Percentiles rank a stretch among this genome's conserved stretches.
phyloP scores from a whole-genome alignment of 2,329 filamentous ascomycete species.

The Colletotrichum somersetense region DNA sequence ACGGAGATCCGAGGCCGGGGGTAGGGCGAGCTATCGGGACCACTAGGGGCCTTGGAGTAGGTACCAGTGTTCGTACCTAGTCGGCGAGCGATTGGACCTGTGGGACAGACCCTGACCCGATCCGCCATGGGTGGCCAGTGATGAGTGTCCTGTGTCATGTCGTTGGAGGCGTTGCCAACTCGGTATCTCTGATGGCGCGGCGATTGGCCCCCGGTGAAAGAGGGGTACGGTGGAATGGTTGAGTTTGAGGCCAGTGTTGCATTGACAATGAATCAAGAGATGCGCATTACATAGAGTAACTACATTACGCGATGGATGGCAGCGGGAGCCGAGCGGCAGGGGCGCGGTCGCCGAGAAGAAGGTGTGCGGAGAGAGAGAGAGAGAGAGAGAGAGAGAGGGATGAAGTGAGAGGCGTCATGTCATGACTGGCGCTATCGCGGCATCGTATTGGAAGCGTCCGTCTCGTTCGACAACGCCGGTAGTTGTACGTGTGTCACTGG shows the following conservation, averaged over 20 bases:
- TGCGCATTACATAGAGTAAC: not conserved
- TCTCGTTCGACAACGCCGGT: not conserved
- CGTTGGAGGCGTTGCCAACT: constrained; percentile 28
- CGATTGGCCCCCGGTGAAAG: constrained; percentile 28
- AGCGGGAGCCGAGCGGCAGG: not conserved
- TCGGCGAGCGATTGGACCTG: not conserved
- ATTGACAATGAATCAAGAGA: constrained; percentile 29
- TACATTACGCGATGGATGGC: not conserved
- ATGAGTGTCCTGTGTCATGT: constrained; percentile 33
- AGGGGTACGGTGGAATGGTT: constrained; percentile 26
- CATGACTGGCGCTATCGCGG: not conserved
- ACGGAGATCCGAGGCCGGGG: constrained; percentile 34
- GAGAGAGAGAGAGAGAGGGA: too few species aligned
- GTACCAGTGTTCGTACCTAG: not conserved
- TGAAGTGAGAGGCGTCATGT: not conserved
- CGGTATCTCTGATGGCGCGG: constrained; percentile 28
- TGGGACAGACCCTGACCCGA: constrained; percentile 7
- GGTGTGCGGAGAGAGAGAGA: not conserved
- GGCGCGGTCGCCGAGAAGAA: not conserved
- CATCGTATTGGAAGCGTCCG: not conserved
- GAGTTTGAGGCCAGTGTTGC: constrained; percentile 33
- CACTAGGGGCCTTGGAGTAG: not conserved
- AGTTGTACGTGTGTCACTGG: not conserved
- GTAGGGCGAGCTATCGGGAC: not conserved
- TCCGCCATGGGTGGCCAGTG: constrained; percentile 21